Evolutionary conservation across 345 rosid genomes (phyloP), one percentile per base, ranked within the genome.

Genomic region (Salix viminalis): DNA sequence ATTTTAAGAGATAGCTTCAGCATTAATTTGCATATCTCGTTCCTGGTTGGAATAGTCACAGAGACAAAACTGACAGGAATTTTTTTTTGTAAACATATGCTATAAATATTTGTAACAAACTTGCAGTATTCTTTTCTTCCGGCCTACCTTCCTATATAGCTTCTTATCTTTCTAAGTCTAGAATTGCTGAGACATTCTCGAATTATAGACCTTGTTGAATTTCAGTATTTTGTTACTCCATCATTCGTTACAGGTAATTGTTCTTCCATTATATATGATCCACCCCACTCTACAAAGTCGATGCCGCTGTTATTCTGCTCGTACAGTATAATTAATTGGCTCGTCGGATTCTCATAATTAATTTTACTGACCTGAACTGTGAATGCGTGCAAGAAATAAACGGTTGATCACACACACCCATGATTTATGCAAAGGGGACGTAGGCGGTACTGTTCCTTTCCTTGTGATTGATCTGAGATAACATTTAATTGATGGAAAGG

Each of bases 391-490:
- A 58, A 69, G 42, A 69, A 68, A 60, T 42, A 9, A 39, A 69
- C 67, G 19, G 75, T 18, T 65, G 24, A 64, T 71, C 28, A 30
- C 65, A 13, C 75, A 42, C 44, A 39, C 73, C 13, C 74, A 42
- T 24, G 41, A 42, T n/a, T 60, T 42, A n/a, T 28, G 69, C 60
- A 60, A 28, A 28, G 76, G 26, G 74, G 81, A 79, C 81, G 2
- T 1, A 10, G 46, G 73, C 68, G 41, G 74, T 67, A 73, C 58
- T 78, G 37, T 56, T 72, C 34, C 8, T 24, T 71, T 52, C 34
- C 8, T 18, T 71, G 26, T 21, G 71, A 72, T 54, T 54, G 72
- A 72, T 77, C 41, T 71, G 30, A 36, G 65, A 54, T 18, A 70
- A 18, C 39, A 70, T 44, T 70, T 46, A 76, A 76, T 61, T 56